Evolutionary conservation across 169 alveolate genomes (phyloP), one percentile per base, ranked within the genome.

Genomic region (Toxoplasma gondii): DNA sequence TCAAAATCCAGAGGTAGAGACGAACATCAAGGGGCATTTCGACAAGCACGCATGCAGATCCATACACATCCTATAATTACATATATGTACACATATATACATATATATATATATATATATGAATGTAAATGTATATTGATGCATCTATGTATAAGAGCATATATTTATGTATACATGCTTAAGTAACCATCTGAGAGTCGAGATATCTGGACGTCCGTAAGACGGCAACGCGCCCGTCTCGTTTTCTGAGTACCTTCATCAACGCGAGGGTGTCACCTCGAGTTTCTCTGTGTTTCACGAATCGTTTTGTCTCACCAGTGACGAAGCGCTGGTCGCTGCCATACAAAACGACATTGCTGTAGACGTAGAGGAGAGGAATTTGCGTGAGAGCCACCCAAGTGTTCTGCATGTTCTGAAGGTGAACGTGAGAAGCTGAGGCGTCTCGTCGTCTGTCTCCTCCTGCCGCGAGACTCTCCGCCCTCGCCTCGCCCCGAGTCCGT

Each of bases 341-440:
- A 38, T 82, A 82, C 54, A 82, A 27, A 16, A 82, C 67, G 41
- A 82, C 67, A 41, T 82, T 82, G 90, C 90, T 82, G 90, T 82
- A 82, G 67, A 82, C 10, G 64, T 82, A 82, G 36, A 82, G 64
- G 53, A 82, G 67, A 7, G 90, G 90, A 27, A 82, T 10, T 67
- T 41, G 64, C 58, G 90, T 41, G 7, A 82, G 64, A 10, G 69
- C 54, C 31, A 82, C 67, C 90, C 90, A 82, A 16, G 64, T 36
- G 41, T 82, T 82, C 41, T 82, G 90, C 34, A 82, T 7, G 41
- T 41, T 22, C 64, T 44, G 90, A 12, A 82, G 69, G 74, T 64
- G 29, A 31, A 64, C 27, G 67, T 19, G 9, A 9, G 67, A 19
- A 53, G 67, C 67, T 9, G 19, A 53, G 19, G 9, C 19, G 27